Conservation (phyloP, 2,329 filamentous ascomycete species). For the Exophiala xenobiotica region DNA sequence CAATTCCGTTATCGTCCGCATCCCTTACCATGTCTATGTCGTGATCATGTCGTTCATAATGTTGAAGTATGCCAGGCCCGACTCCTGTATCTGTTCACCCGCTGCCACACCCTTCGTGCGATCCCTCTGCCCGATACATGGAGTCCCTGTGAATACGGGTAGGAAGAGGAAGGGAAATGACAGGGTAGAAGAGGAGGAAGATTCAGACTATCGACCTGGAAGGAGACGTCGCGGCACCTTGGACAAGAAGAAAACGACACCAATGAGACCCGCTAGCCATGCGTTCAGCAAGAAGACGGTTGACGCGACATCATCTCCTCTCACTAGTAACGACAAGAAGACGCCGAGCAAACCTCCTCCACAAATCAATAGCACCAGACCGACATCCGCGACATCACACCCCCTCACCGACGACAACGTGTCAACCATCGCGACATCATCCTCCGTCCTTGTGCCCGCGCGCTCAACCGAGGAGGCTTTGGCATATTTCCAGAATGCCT, state of each 20-base stretch:
- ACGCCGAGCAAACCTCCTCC: no score
- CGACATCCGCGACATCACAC: background rate
- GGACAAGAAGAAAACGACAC: no score
- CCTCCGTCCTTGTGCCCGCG: background rate
- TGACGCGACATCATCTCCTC: no score
- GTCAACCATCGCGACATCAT: background rate
- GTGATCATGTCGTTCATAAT: slow-evolving; percentile 6
- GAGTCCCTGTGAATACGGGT: slow-evolving; percentile 2
- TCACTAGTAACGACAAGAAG: no score
- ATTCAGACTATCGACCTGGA: background rate
- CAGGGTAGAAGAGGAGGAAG: background rate
- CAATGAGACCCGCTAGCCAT: no score
- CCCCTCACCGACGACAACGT: background rate
- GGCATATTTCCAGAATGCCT: background rate
- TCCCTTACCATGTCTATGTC: background rate
- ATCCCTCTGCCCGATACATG: slow-evolving; percentile 15
- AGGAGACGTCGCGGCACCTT: background rate
- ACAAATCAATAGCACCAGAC: no score
- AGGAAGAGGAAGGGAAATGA: slow-evolving; percentile 1
- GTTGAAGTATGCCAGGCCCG: slow-evolving; percentile 2
- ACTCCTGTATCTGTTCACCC: slow-evolving; percentile 10
- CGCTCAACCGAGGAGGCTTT: background rate
- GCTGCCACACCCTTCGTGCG: background rate
- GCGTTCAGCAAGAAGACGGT: no score
- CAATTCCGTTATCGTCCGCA: background rate